Conservation (phyloP, 2,329 filamentous ascomycete genomes). For the Trichoderma gracile region DNA sequence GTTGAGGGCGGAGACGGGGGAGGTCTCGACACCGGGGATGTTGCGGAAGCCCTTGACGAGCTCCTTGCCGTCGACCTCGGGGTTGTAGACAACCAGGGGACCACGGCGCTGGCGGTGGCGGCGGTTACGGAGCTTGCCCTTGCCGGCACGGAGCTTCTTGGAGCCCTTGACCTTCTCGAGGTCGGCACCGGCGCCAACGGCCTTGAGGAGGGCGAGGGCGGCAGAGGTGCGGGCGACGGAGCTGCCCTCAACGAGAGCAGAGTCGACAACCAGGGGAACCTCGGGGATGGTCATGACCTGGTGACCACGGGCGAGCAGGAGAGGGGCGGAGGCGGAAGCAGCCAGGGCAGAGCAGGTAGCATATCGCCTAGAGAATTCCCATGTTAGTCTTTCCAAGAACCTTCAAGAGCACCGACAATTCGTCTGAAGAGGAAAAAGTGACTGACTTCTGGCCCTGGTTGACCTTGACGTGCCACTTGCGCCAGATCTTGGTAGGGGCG, state of each 20-base stretch:
- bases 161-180: conserved; percentile 94
- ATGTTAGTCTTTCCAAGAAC: conserved; percentile 30
- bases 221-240: conserved; percentile 85
- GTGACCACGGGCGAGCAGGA: conserved; percentile 96
- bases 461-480: conserved; percentile 99
- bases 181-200: conserved; percentile 85
- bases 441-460: conserved; percentile 95
- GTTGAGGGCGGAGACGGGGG: conserved; percentile 90
- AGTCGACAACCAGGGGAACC: conserved; percentile 95
- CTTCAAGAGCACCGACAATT: background rate
- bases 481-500: conserved; percentile 99
- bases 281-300: conserved; percentile 88
- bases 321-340: conserved; percentile 90
- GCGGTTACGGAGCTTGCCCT: conserved; percentile 97
- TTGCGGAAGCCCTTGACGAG: conserved; percentile 96
- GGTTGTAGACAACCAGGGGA: conserved; percentile 96
- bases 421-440: conserved; percentile 9
- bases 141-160: conserved; percentile 95
- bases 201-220: conserved; percentile 83
- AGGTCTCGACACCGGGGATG: conserved; percentile 97
- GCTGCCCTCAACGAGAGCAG: conserved; percentile 77
- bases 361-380: conserved; percentile 69
- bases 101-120: conserved; percentile 97
- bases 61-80: conserved; percentile 91
- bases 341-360: conserved; percentile 96